A percentile compares a stretch with the other conserved stretches of the same genome.
Evolutionary conservation across 1,139 yeast species (phyloP).

Genomic region (Taphrina communis): DNA sequence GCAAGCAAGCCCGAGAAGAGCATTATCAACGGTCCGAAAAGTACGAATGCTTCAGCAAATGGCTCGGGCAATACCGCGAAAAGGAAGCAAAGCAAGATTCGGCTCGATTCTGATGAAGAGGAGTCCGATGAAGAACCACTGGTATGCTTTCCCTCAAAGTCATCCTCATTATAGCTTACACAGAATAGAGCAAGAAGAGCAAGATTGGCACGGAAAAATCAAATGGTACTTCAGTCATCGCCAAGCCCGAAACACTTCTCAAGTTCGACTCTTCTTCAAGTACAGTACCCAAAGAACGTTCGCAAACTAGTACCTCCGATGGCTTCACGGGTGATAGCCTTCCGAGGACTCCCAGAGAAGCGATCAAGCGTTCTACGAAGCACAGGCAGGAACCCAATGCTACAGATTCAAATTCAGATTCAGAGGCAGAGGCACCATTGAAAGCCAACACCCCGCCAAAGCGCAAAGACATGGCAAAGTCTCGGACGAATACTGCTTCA

Average conservation of each 20-base stretch:
- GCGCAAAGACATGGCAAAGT: background rate
- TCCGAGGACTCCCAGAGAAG: background rate
- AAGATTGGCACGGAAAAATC: background rate
- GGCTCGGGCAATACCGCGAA: background rate
- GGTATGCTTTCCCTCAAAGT: background rate
- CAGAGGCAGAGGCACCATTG: background rate
- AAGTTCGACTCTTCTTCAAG: background rate
- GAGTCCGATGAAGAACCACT: constrained; percentile 26
- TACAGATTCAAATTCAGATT: constrained; percentile 3
- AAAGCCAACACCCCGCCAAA: background rate
- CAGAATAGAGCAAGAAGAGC: constrained; percentile 20
- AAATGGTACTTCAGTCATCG: background rate
- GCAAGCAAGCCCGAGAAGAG: constrained; percentile 2
- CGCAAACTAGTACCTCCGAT: background rate
- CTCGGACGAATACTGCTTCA: background rate
- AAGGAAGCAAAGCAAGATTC: constrained; percentile 35
- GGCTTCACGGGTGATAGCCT: background rate
- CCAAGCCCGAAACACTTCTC: background rate
- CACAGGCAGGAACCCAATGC: background rate
- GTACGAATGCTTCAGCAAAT: background rate
- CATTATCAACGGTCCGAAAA: constrained; percentile 1
- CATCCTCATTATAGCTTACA: background rate
- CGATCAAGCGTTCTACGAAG: too few relatives aligned
- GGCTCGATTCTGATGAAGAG: constrained; percentile 23
- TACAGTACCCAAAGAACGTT: background rate